Percentiles rank a stretch among this genome's conserved stretches.
phyloP scores from a whole-genome alignment of 768 basidiomycete species.

The Russula compacta region DNA sequence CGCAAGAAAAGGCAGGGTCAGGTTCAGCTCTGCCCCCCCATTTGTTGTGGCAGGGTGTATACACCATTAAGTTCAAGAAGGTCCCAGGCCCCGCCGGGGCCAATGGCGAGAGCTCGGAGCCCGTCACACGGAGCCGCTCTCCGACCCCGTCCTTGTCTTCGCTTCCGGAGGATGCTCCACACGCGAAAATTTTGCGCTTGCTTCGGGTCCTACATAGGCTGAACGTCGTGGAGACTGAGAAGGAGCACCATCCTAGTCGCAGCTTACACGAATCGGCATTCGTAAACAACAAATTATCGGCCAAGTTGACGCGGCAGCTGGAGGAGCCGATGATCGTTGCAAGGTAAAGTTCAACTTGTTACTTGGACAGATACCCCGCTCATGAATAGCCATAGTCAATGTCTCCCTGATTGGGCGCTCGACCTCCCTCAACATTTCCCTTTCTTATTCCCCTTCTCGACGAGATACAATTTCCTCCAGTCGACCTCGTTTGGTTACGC shows the following conservation, averaged over 20 bases:
- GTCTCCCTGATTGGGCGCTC: conserved; percentile 94
- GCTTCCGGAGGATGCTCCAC: conserved; percentile 73
- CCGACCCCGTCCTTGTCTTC: conserved; percentile 65
- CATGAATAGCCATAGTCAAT: conserved; percentile 48
- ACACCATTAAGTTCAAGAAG: conserved; percentile 90
- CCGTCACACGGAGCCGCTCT: conserved; percentile 44
- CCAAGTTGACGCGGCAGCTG: conserved; percentile 92
- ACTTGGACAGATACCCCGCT: background rate
- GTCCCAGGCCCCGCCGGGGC: conserved; percentile 61
- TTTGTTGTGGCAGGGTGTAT: conserved; percentile 83
- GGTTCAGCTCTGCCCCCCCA: conserved; percentile 49
- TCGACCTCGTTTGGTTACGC: conserved; percentile 98
- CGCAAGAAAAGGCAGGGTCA: conserved; percentile 47
- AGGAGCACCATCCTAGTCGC: conserved; percentile 45
- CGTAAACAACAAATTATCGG: conserved; percentile 95
- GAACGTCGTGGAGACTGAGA: conserved; percentile 64
- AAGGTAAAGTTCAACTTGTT: conserved; percentile 43
- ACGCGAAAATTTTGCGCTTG: conserved; percentile 84
- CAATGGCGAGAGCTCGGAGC: conserved; percentile 38
- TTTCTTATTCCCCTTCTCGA: conserved; percentile 98
- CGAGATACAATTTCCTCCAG: conserved; percentile 94
- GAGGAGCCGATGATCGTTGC: conserved; percentile 99
- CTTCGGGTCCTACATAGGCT: conserved; percentile 81
- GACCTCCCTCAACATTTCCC: conserved; percentile 96
- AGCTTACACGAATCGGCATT: conserved; percentile 76